Conservation (phyloP, 2,329 filamentous ascomycete genomes). For the Chrysoporthe cubensis region DNA sequence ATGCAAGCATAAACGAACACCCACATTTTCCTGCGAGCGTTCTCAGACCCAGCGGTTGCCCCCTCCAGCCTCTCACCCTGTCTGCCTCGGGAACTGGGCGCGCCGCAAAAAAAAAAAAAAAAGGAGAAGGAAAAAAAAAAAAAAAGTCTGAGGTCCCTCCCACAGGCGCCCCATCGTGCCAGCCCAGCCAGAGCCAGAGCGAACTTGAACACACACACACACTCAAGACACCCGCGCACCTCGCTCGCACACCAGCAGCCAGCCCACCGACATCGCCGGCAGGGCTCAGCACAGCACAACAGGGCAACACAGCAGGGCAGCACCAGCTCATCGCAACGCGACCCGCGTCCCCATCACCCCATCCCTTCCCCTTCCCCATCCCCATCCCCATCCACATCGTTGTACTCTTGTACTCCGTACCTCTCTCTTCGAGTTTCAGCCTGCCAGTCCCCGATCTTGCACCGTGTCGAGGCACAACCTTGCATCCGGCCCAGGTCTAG, state of each 20-base stretch:
- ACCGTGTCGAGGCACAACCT: conserved; percentile 13
- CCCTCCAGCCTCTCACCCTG: neutral
- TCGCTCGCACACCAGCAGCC: too few species aligned
- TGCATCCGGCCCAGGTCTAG: conserved; percentile 13
- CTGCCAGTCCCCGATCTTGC: neutral
- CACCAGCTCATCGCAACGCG: neutral
- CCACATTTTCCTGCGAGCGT: neutral
- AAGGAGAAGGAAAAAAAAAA: neutral
- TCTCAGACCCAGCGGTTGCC: neutral
- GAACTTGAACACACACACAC: neutral
- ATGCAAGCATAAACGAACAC: neutral
- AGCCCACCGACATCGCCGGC: too few species aligned
- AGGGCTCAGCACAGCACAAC: neutral
- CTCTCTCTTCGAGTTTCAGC: neutral
- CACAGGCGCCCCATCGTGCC: too few species aligned
- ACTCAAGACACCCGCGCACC: neutral
- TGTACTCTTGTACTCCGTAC: conserved; percentile 1
- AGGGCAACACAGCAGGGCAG: neutral
- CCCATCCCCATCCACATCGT: conserved; percentile 2
- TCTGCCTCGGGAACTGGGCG: conserved; percentile 3
- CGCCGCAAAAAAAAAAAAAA: neutral
- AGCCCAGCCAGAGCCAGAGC: too few species aligned
- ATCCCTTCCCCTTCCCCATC: neutral
- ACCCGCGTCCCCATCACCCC: neutral
- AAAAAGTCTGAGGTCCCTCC: neutral